phyloP scores from a whole-genome alignment of 2,329 filamentous ascomycete genomes.

The Cladosporium oxysporum region DNA sequence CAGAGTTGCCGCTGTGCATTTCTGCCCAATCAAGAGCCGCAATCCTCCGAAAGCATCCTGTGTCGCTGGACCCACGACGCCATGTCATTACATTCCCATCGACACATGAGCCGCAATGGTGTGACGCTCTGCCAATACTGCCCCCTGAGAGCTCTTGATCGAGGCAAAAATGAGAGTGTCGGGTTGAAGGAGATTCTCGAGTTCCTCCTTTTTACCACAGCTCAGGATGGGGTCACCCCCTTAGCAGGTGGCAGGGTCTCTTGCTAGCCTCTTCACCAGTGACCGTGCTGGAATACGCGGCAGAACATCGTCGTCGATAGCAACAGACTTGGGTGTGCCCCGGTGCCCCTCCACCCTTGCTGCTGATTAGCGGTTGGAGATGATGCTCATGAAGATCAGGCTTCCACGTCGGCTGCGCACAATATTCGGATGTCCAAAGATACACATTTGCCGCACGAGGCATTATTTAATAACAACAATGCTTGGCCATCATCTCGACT shows the following conservation, averaged over 20 bases:
- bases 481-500: slow-evolving; percentile 9
- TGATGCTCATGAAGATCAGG: slow-evolving; percentile 4
- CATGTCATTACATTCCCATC: slow-evolving; percentile 1
- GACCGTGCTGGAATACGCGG: background rate
- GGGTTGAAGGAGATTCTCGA: background rate
- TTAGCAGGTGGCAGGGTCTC: slow-evolving; percentile 5
- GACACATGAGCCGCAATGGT: background rate
- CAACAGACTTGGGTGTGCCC: background rate
- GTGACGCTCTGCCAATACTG: background rate
- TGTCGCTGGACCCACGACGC: background rate
- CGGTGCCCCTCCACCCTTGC: background rate
- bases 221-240: background rate
- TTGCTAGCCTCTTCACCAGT: slow-evolving; percentile 1
- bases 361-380: background rate
- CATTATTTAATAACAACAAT: background rate
- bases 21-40: background rate
- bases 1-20: background rate
- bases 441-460: background rate
- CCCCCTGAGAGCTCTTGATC: background rate
- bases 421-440: background rate
- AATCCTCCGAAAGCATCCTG: background rate
- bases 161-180: background rate
- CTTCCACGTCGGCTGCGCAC: background rate
- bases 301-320: background rate
- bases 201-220: background rate